Evolutionary conservation across 768 basidiomycete species (phyloP), one percentile per base, ranked within the genome.

Genomic region (Hydnum rufescens): DNA sequence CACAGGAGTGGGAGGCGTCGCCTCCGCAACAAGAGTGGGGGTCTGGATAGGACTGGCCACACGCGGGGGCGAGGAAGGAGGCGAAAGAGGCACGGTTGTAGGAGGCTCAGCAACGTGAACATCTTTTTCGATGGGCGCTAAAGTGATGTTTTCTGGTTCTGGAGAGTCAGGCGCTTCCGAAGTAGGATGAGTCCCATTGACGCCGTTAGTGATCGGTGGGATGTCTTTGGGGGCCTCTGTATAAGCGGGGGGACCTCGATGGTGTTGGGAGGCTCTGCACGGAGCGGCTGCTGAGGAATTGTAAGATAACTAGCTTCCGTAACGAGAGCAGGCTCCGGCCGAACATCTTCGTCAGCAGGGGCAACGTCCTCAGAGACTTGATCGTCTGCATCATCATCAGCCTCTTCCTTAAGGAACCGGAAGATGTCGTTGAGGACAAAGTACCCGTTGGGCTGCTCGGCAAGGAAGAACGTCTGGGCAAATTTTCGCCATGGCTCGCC

Each of bases 401-500:
- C 69, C 63, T 96, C 90, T 69, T 96, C 95, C 71, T 95, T 96
- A 57, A 99, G 72, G 74, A 95, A 97, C 55, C 95, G 84, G 80
- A 97, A 99, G 71, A 97, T 96, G 70, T 99, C 95, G 68, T 99
- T 99, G 68, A 99, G 80, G 58, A 99, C 95, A 64, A 93, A 99
- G 71, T 97, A 99, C 42, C 95, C 95, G 60, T 93, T 95, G 13
- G 89, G 88, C 68, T 99, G 95, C 67, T 96, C 90, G 34, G 95
- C 95, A 52, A 99, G 81, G 83, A 99, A 97, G 71, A 99, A 97
- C 4, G 93, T 96, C 70, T 99, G 95, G 6, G 90, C 92, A 61
- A 99, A 99, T 70, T 97, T 99, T 63, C 82, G 79, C 95, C 95
- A 99, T 3, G 85, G 74, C 51, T 83, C 85, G 53, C 76, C 75